Percentiles rank a stretch among this genome's conserved stretches.
Evolutionary conservation across 2,329 filamentous ascomycete species (phyloP).

Genomic region (Pseudocercospora vitis): DNA sequence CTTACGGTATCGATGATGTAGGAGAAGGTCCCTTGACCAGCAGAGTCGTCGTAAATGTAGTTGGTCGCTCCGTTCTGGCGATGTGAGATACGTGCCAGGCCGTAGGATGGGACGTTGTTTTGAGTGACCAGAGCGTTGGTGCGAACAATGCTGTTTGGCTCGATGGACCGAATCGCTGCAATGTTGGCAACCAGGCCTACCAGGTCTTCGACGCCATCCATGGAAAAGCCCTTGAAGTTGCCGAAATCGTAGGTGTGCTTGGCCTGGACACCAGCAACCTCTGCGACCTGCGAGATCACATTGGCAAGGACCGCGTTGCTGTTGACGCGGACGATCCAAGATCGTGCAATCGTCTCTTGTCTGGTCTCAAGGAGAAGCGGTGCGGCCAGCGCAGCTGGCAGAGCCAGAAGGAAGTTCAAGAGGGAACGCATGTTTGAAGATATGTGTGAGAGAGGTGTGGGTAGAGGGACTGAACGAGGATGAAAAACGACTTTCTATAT

Average conservation of each 20-base stretch:
- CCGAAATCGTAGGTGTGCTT: slow-evolving; percentile 42
- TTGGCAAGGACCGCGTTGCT: slow-evolving; percentile 21
- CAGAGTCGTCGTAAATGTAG: slow-evolving; percentile 44
- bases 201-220: slow-evolving; percentile 37
- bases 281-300: slow-evolving; percentile 21
- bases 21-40: slow-evolving; percentile 33
- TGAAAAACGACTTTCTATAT: slow-evolving; percentile 16
- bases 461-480: slow-evolving; percentile 27
- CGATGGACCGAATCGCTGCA: slow-evolving; percentile 40
- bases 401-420: slow-evolving; percentile 23
- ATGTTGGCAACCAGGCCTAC: slow-evolving; percentile 32
- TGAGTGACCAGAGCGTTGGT: slow-evolving; percentile 42
- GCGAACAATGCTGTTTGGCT: slow-evolving; percentile 42
- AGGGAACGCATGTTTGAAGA: slow-evolving; percentile 25
- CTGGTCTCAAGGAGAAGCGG: slow-evolving; percentile 25
- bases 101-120: slow-evolving; percentile 41
- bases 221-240: slow-evolving; percentile 43
- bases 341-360: slow-evolving; percentile 24
- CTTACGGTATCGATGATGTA: slow-evolving; percentile 33
- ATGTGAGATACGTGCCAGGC: slow-evolving; percentile 45
- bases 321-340: slow-evolving; percentile 29
- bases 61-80: slow-evolving; percentile 32
- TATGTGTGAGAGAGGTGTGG: not conserved
- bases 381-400: slow-evolving; percentile 28
- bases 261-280: slow-evolving; percentile 20